Evolutionary conservation across 2,329 filamentous ascomycete species (phyloP), one percentile per base, ranked within the genome.

Genomic region (Metarhizium album): DNA sequence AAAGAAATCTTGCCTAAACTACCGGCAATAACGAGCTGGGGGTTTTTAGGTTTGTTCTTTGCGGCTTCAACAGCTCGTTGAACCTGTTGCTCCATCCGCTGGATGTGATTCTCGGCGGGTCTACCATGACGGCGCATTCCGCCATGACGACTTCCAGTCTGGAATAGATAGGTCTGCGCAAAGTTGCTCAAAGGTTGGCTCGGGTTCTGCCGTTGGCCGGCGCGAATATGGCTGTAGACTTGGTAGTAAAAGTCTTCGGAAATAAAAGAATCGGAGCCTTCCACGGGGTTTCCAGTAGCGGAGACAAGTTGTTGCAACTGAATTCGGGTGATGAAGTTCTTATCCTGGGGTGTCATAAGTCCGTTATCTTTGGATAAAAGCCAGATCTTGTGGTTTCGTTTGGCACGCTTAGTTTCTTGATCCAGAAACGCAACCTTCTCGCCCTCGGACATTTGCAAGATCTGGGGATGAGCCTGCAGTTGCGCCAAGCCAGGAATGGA

Each of bases 81-180:
- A 13, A 98, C 94, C 68, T 98, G 93, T 68, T 98, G 93, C 68
- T 98, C 91, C 93, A 98, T 98, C 50, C 93, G 85, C 66, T 97
- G 93, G 72, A 97, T 88, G 63, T 98, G 93, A 64, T 96, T 98
- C 66, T 98, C 93, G 18, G 88, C 90, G 42, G 86, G 88, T 53
- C 89, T 80, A 54, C 84, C 82, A 58, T 93, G 83, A 56, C 90
- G 81, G 55, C 90, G 76, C 63, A 81, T 79, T 42, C 79, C 81
- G 50, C 86, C 85, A 57, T 90, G 82, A 20, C 90, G 83, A 58
- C 85, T 87, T 27, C 91, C 91, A 2, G 91, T 96, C 67, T 97
- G 91, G 68, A 94, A 95, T 2, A 98, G 75, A 63, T 98, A 98
- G 0, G 93, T 98, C 68, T 98, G 93, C 0, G 93, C 93, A 67